Percentiles rank a stretch among this genome's conserved stretches.
These are phyloP conservation scores for Peronospora destructor DNA, from an alignment of 352 stramenopile genomes.

Conservation along the genomic window DNA sequence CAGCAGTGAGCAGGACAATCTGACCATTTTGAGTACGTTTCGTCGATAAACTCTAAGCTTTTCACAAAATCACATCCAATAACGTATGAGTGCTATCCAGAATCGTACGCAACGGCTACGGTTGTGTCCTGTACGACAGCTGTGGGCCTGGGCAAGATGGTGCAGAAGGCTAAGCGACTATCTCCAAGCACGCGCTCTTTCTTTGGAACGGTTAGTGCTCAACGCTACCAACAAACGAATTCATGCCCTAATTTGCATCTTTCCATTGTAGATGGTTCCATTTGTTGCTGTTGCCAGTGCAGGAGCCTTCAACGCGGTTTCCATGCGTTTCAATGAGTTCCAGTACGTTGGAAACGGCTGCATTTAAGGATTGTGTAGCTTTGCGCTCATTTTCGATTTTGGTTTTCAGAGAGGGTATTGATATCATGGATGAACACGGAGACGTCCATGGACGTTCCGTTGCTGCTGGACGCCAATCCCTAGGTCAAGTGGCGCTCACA, in stretches of 20 bases:
- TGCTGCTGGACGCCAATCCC: slow-evolving; percentile 68
- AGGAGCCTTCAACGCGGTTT: slow-evolving; percentile 82
- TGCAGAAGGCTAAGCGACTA: slow-evolving; percentile 68
- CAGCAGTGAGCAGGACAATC: slow-evolving; percentile 69
- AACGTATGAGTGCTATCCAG: slow-evolving; percentile 19
- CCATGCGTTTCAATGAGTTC: slow-evolving; percentile 84
- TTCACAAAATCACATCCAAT: slow-evolving; percentile 1
- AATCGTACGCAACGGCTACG: slow-evolving; percentile 73
- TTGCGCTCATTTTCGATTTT: slow-evolving; percentile 6
- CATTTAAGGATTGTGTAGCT: neutral
- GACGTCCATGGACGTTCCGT: slow-evolving; percentile 73
- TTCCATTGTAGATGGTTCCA: slow-evolving; percentile 59
- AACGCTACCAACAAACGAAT: neutral
- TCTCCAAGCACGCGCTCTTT: slow-evolving; percentile 52
- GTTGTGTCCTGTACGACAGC: slow-evolving; percentile 73
- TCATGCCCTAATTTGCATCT: neutral
- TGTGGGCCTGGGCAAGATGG: slow-evolving; percentile 65
- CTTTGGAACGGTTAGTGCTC: slow-evolving; percentile 46
- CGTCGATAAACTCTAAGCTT: neutral
- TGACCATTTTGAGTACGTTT: slow-evolving; percentile 64
- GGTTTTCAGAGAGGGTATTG: slow-evolving; percentile 61
- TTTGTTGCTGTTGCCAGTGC: slow-evolving; percentile 79
- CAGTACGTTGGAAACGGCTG: slow-evolving; percentile 36
- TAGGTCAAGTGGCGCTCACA: slow-evolving; percentile 73
- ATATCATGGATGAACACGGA: slow-evolving; percentile 76